Evolutionary conservation across 176 grass and related monocot species (phyloP).

Genomic region (Tuctoria greenei): DNA sequence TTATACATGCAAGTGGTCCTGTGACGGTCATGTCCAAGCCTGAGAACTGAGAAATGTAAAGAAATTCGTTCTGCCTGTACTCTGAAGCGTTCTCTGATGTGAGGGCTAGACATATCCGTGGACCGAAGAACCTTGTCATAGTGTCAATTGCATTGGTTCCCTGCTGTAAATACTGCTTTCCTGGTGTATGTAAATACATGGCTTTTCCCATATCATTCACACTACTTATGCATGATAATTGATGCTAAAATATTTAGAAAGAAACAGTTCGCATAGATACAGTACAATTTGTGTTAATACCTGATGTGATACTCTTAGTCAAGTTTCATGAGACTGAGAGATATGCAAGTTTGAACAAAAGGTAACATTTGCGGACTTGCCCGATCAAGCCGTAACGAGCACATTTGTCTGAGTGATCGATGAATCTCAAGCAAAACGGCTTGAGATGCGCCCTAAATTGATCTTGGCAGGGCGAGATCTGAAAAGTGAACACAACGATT

Average conservation of each 20-base stretch:
- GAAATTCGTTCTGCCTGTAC: slow-evolving; percentile 13
- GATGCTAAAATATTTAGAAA: not conserved
- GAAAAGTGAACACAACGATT: not conserved
- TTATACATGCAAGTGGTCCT: slow-evolving; percentile 27
- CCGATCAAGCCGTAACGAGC: not conserved
- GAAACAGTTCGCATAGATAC: not conserved
- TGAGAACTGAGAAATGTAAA: slow-evolving; percentile 27
- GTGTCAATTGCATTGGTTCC: slow-evolving; percentile 11
- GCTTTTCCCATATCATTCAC: not conserved
- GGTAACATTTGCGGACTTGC: not conserved
- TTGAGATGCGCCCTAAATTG: not conserved
- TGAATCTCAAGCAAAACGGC: not conserved
- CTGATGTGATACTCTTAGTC: not conserved
- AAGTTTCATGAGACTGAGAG: not conserved
- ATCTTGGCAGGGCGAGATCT: not conserved
- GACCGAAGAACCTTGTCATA: not conserved
- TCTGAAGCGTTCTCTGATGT: slow-evolving; percentile 11
- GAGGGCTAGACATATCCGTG: not conserved
- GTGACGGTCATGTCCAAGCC: slow-evolving; percentile 20
- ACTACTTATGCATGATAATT: not conserved
- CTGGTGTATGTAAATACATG: slow-evolving; percentile 39
- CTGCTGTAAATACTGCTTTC: slow-evolving; percentile 28
- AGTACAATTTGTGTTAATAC: not conserved
- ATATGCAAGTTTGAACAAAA: not conserved
- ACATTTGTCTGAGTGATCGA: not conserved